phyloP scores from a whole-genome alignment of 768 basidiomycete species.

The Termitomyces eurrhizus region DNA sequence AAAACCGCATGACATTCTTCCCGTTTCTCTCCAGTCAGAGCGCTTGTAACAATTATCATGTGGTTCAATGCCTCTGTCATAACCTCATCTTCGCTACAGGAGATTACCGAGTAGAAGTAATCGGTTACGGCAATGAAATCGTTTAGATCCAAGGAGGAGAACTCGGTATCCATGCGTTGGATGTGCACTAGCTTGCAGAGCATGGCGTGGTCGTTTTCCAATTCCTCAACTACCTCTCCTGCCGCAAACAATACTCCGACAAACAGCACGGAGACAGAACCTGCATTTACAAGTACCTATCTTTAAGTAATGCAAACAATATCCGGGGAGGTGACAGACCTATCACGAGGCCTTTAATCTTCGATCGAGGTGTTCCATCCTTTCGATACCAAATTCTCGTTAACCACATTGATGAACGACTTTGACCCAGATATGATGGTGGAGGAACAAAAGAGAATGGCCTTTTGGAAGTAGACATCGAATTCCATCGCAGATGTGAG shows the following conservation, averaged over 20 bases:
- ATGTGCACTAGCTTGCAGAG: conserved; percentile 21
- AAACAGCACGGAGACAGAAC: background rate
- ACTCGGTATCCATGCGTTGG: conserved; percentile 26
- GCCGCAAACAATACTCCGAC: background rate
- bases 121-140: conserved; percentile 18
- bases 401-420: conserved; percentile 21
- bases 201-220: background rate
- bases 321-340: conserved; percentile 18
- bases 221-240: background rate
- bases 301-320: background rate
- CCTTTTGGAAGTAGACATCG: conserved; percentile 11
- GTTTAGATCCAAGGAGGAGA: conserved; percentile 22
- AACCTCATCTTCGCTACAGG: background rate
- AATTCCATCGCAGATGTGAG: conserved; percentile 15
- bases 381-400: conserved; percentile 27
- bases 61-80: conserved; percentile 11
- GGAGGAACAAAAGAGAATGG: background rate
- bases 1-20: conserved; percentile 24
- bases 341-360: conserved; percentile 27
- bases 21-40: conserved; percentile 11
- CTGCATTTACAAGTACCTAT: background rate
- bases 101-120: conserved; percentile 19
- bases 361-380: conserved; percentile 34
- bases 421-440: conserved; percentile 5
- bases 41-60: background rate